Evolutionary conservation across 2,329 filamentous ascomycete species (phyloP), one percentile per base, ranked within the genome.

Genomic region (Fusarium sublunatum): DNA sequence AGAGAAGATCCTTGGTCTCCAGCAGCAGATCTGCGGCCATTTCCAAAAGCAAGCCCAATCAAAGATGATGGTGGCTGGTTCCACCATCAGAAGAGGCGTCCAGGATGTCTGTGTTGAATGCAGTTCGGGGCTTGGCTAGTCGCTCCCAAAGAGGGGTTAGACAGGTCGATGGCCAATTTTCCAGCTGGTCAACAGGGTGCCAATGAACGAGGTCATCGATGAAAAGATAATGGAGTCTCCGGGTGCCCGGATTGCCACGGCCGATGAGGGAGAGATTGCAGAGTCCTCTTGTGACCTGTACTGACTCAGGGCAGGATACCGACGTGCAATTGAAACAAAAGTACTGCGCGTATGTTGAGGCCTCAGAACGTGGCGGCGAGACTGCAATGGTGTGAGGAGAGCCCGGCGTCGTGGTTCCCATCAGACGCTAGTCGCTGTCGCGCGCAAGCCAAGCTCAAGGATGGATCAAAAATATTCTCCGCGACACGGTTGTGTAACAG

Each of bases 11-110:
- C 68, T 65, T 61, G 51, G 63, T 39, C 43, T 58, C 39, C 56
- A 47, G 58, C 58, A 70, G 67, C 51, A 72, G 72, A 74, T 74
- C 72, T 74, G 70, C 72, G 72, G 58, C 58, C 67, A 72, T 71
- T 70, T 70, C 53, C 55, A 61, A 48, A 48, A 46, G 26, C 51
- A 61, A 58, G 34, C 35, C 70, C 71, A 74, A 74, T 73, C 64
- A 73, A 39, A 58, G 39, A 28, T 35, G 32, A 45, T 31, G 50
- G 67, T 65, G 60, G 67, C 68, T 69, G 64, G 69, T 66, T 53
- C 59, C 66, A 66, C 63, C 59, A 46, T 47, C 49, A 36, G 47
- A 58, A 61, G 61, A 61, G 65, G 65, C 54, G 58, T 57, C 65
- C 65, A 69, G 70, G 70, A 58, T 72, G 43, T 39, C 61, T 65